Evolutionary conservation across 1,284 basidiomycete species (phyloP).

Genomic region (Ceratobasidium sp.): DNA sequence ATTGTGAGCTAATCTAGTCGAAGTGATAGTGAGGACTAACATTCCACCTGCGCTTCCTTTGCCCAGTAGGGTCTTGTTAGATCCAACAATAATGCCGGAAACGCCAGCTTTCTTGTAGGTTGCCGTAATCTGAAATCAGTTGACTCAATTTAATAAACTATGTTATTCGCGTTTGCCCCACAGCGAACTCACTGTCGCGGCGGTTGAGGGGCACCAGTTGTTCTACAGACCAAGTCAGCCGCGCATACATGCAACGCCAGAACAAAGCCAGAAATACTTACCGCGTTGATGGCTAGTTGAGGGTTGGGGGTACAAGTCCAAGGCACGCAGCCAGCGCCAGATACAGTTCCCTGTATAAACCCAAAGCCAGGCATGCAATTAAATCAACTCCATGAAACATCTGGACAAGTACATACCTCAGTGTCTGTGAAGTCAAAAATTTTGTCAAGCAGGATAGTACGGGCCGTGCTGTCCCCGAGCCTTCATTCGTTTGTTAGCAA

Average conservation of each 20-base stretch:
- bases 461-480: conserved; percentile 51
- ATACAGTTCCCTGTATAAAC: conserved; percentile 41
- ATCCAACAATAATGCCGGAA: conserved; percentile 47
- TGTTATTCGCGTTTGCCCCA: neutral
- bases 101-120: conserved; percentile 43
- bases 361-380: neutral
- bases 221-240: neutral
- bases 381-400: neutral
- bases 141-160: too few relatives aligned
- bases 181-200: neutral
- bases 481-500: neutral
- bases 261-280: neutral
- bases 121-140: conserved; percentile 11
- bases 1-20: too few relatives aligned
- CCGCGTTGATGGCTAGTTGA: conserved; percentile 52
- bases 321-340: conserved; percentile 49
- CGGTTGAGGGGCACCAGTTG: neutral
- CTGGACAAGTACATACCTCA: conserved; percentile 1
- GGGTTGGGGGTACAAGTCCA: conserved; percentile 53
- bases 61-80: conserved; percentile 51
- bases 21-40: conserved; percentile 30
- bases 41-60: conserved; percentile 48
- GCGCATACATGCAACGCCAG: neutral
- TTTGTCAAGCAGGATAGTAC: conserved; percentile 53
- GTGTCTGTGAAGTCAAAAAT: conserved; percentile 53